A percentile compares a stretch with the other conserved stretches of the same genome.
Conservation (phyloP, 768 basidiomycete species). For the Panellus pusillus region DNA sequence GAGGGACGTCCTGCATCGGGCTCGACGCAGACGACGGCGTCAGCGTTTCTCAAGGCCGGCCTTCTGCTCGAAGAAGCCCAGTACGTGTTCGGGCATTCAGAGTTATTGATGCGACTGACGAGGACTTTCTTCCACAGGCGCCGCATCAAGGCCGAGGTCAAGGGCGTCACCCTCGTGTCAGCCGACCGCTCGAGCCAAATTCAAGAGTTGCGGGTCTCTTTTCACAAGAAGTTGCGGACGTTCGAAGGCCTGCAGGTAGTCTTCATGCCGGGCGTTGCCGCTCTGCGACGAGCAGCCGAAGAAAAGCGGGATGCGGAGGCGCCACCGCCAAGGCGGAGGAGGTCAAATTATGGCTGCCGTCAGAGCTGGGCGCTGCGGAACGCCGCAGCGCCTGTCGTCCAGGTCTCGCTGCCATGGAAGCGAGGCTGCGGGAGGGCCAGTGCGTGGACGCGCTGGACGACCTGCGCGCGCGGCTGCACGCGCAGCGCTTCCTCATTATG, state of each 20-base stretch:
- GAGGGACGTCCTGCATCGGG: too few species aligned
- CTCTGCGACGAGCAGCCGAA: constrained; percentile 1
- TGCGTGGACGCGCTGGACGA: constrained; percentile 1
- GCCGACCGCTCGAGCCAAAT: background rate
- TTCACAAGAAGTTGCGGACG: background rate
- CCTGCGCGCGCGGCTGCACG: constrained; percentile 2
- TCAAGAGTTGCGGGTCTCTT: constrained; percentile 7
- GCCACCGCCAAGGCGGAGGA: constrained; percentile 1
- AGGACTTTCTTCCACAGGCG: background rate
- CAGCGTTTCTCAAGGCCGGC: too few species aligned
- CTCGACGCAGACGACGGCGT: too few species aligned
- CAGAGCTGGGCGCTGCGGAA: background rate
- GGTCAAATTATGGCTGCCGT: constrained; percentile 7
- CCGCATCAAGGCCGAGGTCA: constrained; percentile 1
- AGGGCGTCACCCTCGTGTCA: background rate
- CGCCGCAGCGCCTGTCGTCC: background rate
- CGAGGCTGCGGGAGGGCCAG: constrained; percentile 4
- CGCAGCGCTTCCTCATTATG: constrained; percentile 6
- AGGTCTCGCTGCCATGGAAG: background rate
- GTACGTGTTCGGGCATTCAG: background rate
- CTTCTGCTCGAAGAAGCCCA: background rate
- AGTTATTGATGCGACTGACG: background rate
- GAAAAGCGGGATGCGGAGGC: background rate
- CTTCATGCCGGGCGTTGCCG: constrained; percentile 9
- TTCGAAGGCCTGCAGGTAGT: constrained; percentile 2